Base-by-base conservation (phyloP, 2,329 filamentous ascomycete genomes). In the Fusarium denticulatum region DNA sequence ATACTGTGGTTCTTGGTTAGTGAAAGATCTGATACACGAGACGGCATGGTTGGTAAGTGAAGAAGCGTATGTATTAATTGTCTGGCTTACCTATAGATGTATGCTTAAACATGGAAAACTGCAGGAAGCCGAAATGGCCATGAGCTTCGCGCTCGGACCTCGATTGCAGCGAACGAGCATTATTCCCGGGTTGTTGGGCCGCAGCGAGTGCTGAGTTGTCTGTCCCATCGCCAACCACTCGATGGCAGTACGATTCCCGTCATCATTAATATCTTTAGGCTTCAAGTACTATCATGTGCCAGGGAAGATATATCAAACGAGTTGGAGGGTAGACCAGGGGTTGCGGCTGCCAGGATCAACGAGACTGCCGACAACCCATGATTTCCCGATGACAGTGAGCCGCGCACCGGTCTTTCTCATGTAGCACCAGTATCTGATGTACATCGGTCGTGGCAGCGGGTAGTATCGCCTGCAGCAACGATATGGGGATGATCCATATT, bases 261-360 rank as follows among this genome's bases (percentile, higher is more conserved):
- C 58, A 58, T 49, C 42, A 37, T 43, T 13, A 52, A 60, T 24
- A 26, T 42, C 42, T 49, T 39, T 63, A 43, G 62, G 34, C 43
- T 18, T 57, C 22, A 26, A 60, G 52, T 40, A 20, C 52, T 49
- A 34, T 69, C 34, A 63, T 70, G 57, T 60, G 59, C 67, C 64
- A 69, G 68, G 64, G 55, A 65, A 60, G 46, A 55, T 72, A 65
- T 60, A 64, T 64, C 59, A 56, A 39, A 66, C 37, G 59, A 60
- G 71, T 67, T 47, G 67, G 70, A 68, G 67, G 70, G 60, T 47
- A 76, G 68, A 72, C 70, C 72, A 60, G 75, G 75, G 62, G 57
- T 59, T 43, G 55, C 45, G 56, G 62, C 64, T 68, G 70, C 59
- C 62, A 76, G 76, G 76, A 53, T 69, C 45, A 62, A 45, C 40